Base-by-base conservation (phyloP, 768 basidiomycete species). In the Hericium alpestre region DNA sequence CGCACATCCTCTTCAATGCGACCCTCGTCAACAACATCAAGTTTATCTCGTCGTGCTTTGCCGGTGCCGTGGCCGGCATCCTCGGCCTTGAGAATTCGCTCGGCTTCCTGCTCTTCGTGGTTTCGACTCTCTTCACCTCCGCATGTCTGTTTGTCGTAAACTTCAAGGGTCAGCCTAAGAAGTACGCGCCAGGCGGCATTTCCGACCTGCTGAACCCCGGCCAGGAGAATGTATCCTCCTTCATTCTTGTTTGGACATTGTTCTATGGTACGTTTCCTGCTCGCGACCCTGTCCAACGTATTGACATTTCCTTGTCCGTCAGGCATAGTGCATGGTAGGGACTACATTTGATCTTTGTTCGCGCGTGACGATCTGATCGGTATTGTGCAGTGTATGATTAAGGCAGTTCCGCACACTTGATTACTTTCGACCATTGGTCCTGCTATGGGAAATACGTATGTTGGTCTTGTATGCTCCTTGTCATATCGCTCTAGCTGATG, bases 241-340 rank as follows among this genome's bases (percentile, higher is more conserved):
- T 94, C 65, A 79, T 97, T 57, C 79, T 96, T 27, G 86, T 88
- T 20, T 97, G 93, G 93, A 97, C 93, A 38, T 73, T 95, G 56
- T 89, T 93, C 69, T 95, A 90, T 68, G 93, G 90, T 91, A 64
- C 58, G 87, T 72, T 13, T 22, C 47, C 55, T 48, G 12, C 22
- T 40, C 39, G 43, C 25, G 54, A 58, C 48, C 39, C 32, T 53
- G 51, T 46, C 51, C 56, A 54, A 32, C 32, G 32, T 32, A 52
- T 56, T 59, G 43, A 58, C 55, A 48, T 39, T 53, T 54, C 38
- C 40, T 61, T 43, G 46, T 50, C 55, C 59, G 50, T 52, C 57
- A 71, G 79, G 76, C 15, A 70, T 80, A 54, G 75, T 80, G 27
- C 79, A 79, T 61, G 78, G 52, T 53, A 40, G 5, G 50, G 4